Base-by-base conservation (phyloP, 306 rosid genomes). In the Fagus crenata region DNA sequence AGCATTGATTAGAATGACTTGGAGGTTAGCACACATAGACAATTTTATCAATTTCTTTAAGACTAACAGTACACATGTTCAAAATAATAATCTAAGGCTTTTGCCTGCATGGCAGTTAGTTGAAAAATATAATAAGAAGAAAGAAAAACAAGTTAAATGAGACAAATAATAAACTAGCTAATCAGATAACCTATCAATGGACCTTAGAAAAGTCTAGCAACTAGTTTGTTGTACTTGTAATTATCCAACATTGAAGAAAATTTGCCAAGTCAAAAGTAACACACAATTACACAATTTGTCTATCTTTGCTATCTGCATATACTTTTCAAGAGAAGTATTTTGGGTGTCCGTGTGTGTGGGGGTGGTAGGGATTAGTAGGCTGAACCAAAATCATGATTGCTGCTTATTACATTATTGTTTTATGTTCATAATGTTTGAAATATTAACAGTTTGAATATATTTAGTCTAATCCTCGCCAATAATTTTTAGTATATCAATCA, bases 1-100 rank as follows among this genome's bases (percentile, higher is more conserved):
- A 65, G 74, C 87, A n/a, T n/a, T 87, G 81, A n/a, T n/a, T 84
- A 72, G 39, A 83, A 76, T 51, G 76, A 58, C 81, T 69, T 37
- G 60, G 37, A 81, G 6, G 56, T 82, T 59, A 85, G 82, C 54
- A 18, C 14, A 65, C 74, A 73, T 22, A 70, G 14, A 53, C 35
- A n/a, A 5, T 4, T 35, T 33, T 5, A 35, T 63, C 13, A n/a
- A 56, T 56, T 56, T 18, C n/a, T n/a, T 35, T 1, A 14, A 35
- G 67, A 63, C 13, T 12, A 63, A 63, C 41, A 15, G 40, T 32
- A 22, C 2, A 4, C 1, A 1, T 4, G n/a, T 32, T 32, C 36
- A 31, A n/a, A n/a, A n/a, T n/a, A 32, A 31, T 60, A 59, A 60
- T 46, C 51, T 46, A 46, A 46, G 3, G 0, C 1, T 46, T 46